Percentiles rank a stretch among this genome's conserved stretches.
phyloP scores from a whole-genome alignment of 176 grass and related monocot genomes.

The Phragmites australis region DNA sequence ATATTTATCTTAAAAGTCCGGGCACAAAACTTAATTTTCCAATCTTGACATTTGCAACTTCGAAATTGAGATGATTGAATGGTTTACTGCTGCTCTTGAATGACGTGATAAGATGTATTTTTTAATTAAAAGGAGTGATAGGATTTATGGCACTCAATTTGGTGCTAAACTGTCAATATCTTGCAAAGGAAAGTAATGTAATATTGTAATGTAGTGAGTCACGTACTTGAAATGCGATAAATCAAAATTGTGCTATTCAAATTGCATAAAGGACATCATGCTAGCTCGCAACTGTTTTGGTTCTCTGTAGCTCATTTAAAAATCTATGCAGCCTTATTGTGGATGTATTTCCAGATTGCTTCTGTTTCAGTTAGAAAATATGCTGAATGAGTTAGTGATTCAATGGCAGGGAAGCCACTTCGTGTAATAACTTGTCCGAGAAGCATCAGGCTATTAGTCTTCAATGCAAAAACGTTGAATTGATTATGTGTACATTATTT shows the following conservation, averaged over 20 bases:
- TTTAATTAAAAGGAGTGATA: neutral
- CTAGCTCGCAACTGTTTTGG: constrained; percentile 15
- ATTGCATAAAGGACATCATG: neutral
- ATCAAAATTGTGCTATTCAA: constrained; percentile 1
- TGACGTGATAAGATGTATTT: neutral
- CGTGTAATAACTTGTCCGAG: neutral
- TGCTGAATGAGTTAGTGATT: neutral
- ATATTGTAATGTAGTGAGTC: neutral
- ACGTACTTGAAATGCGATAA: constrained; percentile 16
- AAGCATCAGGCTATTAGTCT: neutral
- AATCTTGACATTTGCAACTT: neutral
- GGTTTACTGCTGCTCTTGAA: constrained; percentile 12
- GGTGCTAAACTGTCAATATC: neutral
- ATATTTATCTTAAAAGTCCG: neutral
- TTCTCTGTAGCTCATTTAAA: neutral
- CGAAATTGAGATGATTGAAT: neutral
- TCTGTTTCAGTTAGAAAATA: neutral
- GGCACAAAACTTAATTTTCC: neutral
- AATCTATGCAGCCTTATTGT: constrained; percentile 17
- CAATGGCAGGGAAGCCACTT: constrained; percentile 4
- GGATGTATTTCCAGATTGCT: neutral
- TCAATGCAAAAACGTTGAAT: neutral
- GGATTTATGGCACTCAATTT: neutral
- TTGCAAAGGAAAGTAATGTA: neutral
- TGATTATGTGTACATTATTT: neutral